Base-by-base conservation (phyloP, 208 protist species). In the Acanthamoeba castellanii region DNA sequence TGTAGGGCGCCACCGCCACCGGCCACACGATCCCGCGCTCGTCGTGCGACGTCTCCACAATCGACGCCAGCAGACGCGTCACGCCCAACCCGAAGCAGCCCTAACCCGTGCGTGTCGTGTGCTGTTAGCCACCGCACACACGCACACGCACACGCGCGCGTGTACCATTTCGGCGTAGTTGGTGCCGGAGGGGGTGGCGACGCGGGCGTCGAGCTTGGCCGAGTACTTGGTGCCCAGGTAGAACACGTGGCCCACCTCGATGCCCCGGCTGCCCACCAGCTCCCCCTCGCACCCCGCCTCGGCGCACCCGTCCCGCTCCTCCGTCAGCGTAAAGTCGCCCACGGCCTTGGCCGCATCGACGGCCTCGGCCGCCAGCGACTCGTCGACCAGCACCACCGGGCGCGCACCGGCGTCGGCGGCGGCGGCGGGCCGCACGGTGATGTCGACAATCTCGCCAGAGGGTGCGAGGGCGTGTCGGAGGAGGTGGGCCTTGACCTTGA, bases 221-320 rank as follows among this genome's bases (percentile, higher is more conserved):
- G 95, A 96, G 70, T 98, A 98, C 91, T 97, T 97, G 4, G 57
- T 94, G 25, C 97, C 97, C 7, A 98, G 92, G 61, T 95, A 96
- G 82, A 98, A 98, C 1, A 97, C 95, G 57, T 98, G 97, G 20
- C 96, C 97, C 2, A 98, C 96, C 61, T 97, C 97, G 59, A 97
- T 97, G 57, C 97, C 96, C 25, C 37, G 84, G 30, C 87, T 92
- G 37, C 37, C n/a, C 30, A 52, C 8, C 16, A 92, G 61, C 32
- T 42, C 9, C n/a, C 61, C 61, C 6, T 66, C 18, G 87, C 87
- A 92, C 6, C 45, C 64, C 9, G 47, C 20, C 57, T 74, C 81
- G 30, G 55, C 45, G 32, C 81, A 88, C 22, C 3, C 6, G 55
- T 88, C 81, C 27, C 34, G 22, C 55, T 88, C 81, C n/a, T 88